Evolutionary conservation across 352 stramenopile species (phyloP).

Genomic region (Phytopythium oedochilum): DNA sequence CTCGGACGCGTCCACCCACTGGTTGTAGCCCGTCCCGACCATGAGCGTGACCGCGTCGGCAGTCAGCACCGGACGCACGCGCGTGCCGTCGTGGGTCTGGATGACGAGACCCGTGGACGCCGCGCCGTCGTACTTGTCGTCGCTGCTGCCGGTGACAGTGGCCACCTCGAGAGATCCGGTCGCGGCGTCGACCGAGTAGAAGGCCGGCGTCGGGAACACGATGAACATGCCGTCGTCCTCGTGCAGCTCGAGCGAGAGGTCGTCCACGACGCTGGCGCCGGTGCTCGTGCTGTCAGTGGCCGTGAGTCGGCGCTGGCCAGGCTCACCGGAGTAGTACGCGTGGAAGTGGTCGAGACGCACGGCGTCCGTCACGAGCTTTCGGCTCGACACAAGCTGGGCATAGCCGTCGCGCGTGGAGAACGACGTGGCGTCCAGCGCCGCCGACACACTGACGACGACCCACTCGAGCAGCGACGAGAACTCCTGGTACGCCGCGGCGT

Average conservation of each 20-base stretch:
- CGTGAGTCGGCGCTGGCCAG: conserved; percentile 1
- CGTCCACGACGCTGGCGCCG: conserved; percentile 5
- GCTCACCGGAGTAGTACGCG: conserved; percentile 30
- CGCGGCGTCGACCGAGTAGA: conserved; percentile 43
- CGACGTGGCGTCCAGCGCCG: conserved; percentile 32
- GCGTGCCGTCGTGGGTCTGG: conserved; percentile 29
- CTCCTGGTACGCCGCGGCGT: conserved; percentile 26
- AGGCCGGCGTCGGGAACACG: conserved; percentile 39
- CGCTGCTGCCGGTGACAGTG: conserved; percentile 11
- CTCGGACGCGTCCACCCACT: conserved; percentile 44
- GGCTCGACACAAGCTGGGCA: conserved; percentile 23
- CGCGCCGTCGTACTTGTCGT: conserved; percentile 8
- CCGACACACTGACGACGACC: conserved; percentile 37
- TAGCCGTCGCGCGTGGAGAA: conserved; percentile 43
- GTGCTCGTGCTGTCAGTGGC: conserved; percentile 2
- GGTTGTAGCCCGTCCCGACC: conserved; percentile 49
- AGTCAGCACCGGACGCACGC: conserved; percentile 40
- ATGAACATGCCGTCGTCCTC: conserved; percentile 63
- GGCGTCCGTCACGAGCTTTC: conserved; percentile 46
- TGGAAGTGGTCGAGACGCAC: conserved; percentile 64
- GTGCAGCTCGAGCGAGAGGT: conserved; percentile 48
- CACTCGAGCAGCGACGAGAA: conserved; percentile 43
- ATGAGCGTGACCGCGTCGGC: conserved; percentile 54
- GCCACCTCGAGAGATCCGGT: conserved; percentile 13
- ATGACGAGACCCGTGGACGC: conserved; percentile 53